phyloP scores from a whole-genome alignment of 2,329 filamentous ascomycete genomes.

The Colletotrichum sp. region DNA sequence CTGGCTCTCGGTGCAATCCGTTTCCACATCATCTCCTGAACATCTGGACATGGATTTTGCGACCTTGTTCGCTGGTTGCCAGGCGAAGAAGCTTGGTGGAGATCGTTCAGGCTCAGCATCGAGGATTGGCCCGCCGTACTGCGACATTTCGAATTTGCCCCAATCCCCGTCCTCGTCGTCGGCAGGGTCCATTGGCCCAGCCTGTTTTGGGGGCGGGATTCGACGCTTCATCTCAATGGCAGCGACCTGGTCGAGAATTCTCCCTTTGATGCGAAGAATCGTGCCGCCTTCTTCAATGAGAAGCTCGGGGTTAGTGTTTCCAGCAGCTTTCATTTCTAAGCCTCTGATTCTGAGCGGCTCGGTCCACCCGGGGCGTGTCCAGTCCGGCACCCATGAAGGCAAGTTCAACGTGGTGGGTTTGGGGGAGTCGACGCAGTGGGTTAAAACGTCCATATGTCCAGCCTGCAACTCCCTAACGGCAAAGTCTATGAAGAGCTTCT shows the following conservation, averaged over 20 bases:
- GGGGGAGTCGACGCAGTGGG: background rate
- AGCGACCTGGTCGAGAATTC: background rate
- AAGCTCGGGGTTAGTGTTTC: background rate
- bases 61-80: background rate
- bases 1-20: fast-evolving
- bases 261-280: background rate
- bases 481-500: background rate
- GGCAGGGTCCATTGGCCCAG: background rate
- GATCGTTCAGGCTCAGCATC: background rate
- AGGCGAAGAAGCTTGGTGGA: background rate
- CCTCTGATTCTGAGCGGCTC: constrained; percentile 9
- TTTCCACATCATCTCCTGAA: background rate
- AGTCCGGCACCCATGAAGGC: constrained; percentile 21
- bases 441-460: background rate
- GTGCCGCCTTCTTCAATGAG: background rate
- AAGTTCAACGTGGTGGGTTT: background rate
- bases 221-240: background rate
- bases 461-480: background rate
- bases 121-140: background rate
- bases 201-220: background rate
- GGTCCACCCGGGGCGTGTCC: constrained; percentile 16
- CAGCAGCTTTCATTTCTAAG: background rate
- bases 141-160: background rate
- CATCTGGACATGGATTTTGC: fast-evolving
- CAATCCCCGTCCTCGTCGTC: background rate